Evolutionary conservation across 371 early-diverging fungal species (phyloP), one percentile per base, ranked within the genome.

Genomic region (Entomophthora muscae): DNA sequence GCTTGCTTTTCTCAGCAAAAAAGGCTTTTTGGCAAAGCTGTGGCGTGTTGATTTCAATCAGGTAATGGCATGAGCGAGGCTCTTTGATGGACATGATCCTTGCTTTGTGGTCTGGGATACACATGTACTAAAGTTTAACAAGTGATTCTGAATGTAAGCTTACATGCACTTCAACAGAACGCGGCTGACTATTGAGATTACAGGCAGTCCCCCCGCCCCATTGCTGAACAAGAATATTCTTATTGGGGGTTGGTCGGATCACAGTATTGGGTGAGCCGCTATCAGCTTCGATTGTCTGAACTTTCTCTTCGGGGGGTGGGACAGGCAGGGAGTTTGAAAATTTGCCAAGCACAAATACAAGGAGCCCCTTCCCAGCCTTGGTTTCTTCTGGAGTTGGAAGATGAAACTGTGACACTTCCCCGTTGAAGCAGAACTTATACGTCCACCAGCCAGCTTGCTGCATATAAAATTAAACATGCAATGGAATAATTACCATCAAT

Each of bases 131-230:
- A 42, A 42, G 5, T 42, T 17, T 10, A 17, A 42, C 5, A 42
- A 42, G 5, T 5, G 17, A 42, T 10, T 10, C 5, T 42, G 42
- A 42, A 17, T n/a, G n/a, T 10, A 58, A 12, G 32, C 53, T 53
- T 69, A 79, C 79, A 68, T 87, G 86, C 17, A 91, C 73, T 64
- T 88, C 85, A 27, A 88, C 74, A 0, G 72, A 72, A 30, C 91
- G 78, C 29, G 79, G 83, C 63, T 74, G 75, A 1, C 78, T 75
- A 0, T 87, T 91, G 2, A 84, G 53, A 64, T 88, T 86, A 65
- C 91, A 91, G 21, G 71, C 32, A 3, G 85, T 81, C 26, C 91
- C 91, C 32, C 78, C 78, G 0, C 70, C 70, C 88, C 86, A 89
- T 27, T 69, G 73, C 65, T 85, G 85, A 13, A 82, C 77, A 55